These are phyloP conservation scores for Chimonanthus salicifolius DNA, from an alignment of 164 flowering plant genomes.

Conservation along the genomic window DNA sequence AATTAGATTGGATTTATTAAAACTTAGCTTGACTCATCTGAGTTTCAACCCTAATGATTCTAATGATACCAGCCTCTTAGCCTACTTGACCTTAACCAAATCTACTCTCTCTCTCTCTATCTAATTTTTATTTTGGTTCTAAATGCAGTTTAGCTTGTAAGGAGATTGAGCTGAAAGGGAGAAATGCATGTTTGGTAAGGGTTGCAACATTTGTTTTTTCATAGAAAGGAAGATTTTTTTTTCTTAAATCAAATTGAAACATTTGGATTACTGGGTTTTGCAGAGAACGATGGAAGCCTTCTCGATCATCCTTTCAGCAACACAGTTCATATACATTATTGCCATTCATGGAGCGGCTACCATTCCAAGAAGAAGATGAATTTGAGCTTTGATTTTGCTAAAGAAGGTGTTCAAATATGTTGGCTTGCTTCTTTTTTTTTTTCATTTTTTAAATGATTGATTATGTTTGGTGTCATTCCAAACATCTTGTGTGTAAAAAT, in stretches of 20 bases:
- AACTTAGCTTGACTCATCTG: too few relatives aligned
- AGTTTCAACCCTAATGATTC: too few relatives aligned
- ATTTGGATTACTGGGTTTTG: constrained; percentile 11
- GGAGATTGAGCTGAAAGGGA: constrained; percentile 49
- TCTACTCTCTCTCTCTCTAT: too few relatives aligned
- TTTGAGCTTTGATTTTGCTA: neutral
- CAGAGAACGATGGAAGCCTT: constrained; percentile 97
- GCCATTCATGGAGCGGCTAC: constrained; percentile 38
- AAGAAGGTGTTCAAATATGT: neutral
- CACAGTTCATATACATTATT: constrained; percentile 67
- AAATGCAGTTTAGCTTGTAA: constrained; percentile 76
- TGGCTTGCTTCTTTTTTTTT: neutral
- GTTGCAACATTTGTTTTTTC: neutral
- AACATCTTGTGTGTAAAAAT: neutral
- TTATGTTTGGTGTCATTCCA: neutral
- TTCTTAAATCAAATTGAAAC: too few relatives aligned
- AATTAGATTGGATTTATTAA: too few relatives aligned
- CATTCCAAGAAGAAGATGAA: constrained; percentile 19
- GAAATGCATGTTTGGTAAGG: constrained; percentile 71
- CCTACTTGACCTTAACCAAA: neutral
- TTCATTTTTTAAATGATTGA: too few relatives aligned
- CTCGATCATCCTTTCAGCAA: constrained; percentile 65
- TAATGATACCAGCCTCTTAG: neutral
- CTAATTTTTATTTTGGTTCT: too few relatives aligned
- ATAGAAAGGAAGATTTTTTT: neutral